Evolutionary conservation across 2,329 filamentous ascomycete species (phyloP).

Genomic region (Aspergillus ruber): DNA sequence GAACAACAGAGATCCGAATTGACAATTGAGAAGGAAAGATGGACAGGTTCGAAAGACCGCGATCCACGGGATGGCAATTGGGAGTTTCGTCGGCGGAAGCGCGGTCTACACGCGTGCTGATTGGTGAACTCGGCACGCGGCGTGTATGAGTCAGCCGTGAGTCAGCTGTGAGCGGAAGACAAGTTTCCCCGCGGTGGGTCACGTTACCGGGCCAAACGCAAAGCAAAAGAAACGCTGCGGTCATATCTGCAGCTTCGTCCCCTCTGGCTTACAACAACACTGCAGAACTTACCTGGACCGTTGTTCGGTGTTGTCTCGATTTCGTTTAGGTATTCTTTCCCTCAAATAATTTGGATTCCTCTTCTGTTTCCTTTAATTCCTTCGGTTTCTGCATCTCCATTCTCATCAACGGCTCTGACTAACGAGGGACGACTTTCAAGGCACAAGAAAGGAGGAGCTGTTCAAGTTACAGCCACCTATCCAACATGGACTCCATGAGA

Average conservation of each 20-base stretch:
- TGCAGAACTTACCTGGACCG: conserved; percentile 5
- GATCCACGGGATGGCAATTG: conserved; percentile 20
- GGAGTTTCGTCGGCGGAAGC: conserved; percentile 20
- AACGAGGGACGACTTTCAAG: conserved; percentile 4
- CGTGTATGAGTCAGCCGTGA: conserved; percentile 12
- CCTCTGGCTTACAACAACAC: conserved; percentile 1
- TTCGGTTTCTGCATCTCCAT: conserved; percentile 2
- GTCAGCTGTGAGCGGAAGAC: conserved; percentile 22
- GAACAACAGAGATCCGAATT: background rate
- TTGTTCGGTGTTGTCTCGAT: background rate
- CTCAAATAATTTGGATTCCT: background rate
- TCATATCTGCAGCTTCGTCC: conserved; percentile 9
- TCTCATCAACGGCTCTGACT: conserved; percentile 4
- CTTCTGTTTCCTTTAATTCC: background rate
- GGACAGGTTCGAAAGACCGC: conserved; percentile 5
- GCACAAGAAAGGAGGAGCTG: conserved; percentile 3
- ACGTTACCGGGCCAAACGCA: conserved; percentile 27
- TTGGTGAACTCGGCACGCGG: conserved; percentile 21
- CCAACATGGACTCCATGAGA: conserved; percentile 57
- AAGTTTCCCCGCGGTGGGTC: conserved; percentile 29
- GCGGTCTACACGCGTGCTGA: conserved; percentile 27
- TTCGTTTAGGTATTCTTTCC: conserved; percentile 1
- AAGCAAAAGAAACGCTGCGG: background rate
- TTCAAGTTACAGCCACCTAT: conserved; percentile 3
- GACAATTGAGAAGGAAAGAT: conserved; percentile 2